phyloP scores from a whole-genome alignment of 192 early-diverging fungal species.

The Coemansia sp. region DNA sequence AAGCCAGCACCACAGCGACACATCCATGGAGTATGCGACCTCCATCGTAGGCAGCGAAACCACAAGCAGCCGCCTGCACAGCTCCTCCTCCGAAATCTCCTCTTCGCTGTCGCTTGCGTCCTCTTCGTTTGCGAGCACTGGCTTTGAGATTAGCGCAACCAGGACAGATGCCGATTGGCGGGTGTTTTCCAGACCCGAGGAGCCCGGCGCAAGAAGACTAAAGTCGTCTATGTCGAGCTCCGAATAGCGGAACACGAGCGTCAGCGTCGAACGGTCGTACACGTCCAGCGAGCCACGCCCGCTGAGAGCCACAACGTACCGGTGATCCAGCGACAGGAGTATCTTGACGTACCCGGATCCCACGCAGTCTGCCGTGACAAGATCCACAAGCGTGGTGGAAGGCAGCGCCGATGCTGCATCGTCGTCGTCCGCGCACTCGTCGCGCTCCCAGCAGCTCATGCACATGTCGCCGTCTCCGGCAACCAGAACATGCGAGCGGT shows the following conservation, averaged over 20 bases:
- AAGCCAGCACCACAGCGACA: conserved; percentile 34
- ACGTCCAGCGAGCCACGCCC: conserved; percentile 30
- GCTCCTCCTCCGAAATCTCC: not conserved
- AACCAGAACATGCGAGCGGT: conserved; percentile 18
- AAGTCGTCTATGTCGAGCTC: conserved; percentile 31
- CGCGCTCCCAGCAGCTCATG: conserved; percentile 43
- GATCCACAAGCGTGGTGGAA: conserved; percentile 23
- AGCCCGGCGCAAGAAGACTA: conserved; percentile 18
- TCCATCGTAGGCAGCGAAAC: conserved; percentile 29
- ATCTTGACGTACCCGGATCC: conserved; percentile 29
- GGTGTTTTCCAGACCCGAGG: not conserved
- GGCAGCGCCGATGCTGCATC: not conserved
- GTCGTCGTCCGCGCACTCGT: not conserved
- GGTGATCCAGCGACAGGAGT: conserved; percentile 23
- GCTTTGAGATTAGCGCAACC: conserved; percentile 25
- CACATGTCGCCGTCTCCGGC: conserved; percentile 27
- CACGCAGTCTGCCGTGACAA: conserved; percentile 22
- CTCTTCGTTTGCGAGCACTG: conserved; percentile 2
- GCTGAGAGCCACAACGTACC: conserved; percentile 37
- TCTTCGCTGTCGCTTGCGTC: conserved; percentile 7
- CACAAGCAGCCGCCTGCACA: conserved; percentile 22
- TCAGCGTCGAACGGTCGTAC: conserved; percentile 45
- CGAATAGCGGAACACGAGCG: conserved; percentile 41
- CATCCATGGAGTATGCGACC: conserved; percentile 25
- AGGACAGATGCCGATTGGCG: conserved; percentile 11